Base-by-base conservation (phyloP, 2,329 filamentous ascomycete species). In the Colletotrichum eremochloae region DNA sequence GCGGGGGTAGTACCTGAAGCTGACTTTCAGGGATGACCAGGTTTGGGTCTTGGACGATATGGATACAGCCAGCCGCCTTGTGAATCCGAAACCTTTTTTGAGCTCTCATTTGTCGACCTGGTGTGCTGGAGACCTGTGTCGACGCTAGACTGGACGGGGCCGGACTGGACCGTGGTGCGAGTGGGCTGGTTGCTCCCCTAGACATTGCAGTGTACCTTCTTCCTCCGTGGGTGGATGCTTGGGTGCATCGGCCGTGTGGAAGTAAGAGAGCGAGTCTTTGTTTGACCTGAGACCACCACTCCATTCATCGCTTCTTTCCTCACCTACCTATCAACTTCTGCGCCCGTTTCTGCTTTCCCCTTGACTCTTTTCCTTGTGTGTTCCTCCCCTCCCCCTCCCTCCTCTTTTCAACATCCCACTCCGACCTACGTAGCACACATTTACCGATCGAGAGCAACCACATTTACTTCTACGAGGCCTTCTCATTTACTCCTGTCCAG, bases 121-220 rank as follows among this genome's bases (percentile, higher is more conserved):
- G 42, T 42, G n/a, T 63, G 65, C 58, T 68, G 58, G 44, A 31
- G 52, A 63, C 57, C 44, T 31, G 40, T 55, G 69, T 69, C 63
- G 68, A 67, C 46, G 33, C 62, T 61, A 70, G 60, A 61, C 55
- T 61, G 55, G 67, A 72, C 55, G 48, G 70, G 60, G 64, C 69
- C 60, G 66, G 69, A 63, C 69, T 72, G 66, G 60, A 72, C 69
- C 65, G 60, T 72, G 66, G 46, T 52, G 56, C 40, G 58, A 66
- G 65, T 53, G 68, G 65, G 50, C 64, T 53, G 63, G 63, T 36
- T 9, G 46, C 46, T 48, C 8, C 14, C 50, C 33, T 7, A 44
- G 20, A 57, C 55, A 40, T 24, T 46, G 18, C 5, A 20, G 18
- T 63, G 33, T 38, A 48, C 58, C 60, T 50, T 52, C 48, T 11